Conservation (phyloP, 257 asterid genomes). For the Solanum tarijense region DNA sequence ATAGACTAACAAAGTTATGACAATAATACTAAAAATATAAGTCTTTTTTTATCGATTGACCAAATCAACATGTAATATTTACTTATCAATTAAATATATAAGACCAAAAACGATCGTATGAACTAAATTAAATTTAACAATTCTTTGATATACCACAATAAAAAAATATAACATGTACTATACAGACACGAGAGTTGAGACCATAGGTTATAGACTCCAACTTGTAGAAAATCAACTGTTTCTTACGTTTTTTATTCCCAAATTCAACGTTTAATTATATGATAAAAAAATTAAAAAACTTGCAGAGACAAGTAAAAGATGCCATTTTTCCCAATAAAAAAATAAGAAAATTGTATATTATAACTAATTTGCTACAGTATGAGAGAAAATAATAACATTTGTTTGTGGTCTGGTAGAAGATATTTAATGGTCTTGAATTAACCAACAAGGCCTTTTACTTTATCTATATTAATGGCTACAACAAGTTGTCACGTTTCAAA, state of each 20-base stretch:
- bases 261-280: not conserved
- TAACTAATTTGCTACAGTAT: not conserved
- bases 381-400: not conserved
- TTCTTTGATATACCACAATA: not conserved
- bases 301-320: not conserved
- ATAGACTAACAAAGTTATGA: not conserved
- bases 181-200: not conserved
- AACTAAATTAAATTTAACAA: not conserved
- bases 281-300: not conserved
- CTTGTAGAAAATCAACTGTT: not conserved
- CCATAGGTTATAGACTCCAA: not conserved
- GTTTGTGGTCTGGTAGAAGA: not conserved
- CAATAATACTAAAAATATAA: no score
- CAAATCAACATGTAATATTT: no score
- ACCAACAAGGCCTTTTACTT: constrained; percentile 5
- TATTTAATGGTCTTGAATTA: not conserved
- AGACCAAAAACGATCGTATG: not conserved
- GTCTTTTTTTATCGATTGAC: no score
- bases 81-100: no score
- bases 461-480: not conserved
- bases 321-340: not conserved
- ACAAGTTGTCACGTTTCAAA: not conserved
- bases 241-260: not conserved
- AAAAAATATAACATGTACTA: not conserved
- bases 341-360: not conserved